phyloP scores from a whole-genome alignment of 2,329 filamentous ascomycete species.

The Aspergillus alliaceus region DNA sequence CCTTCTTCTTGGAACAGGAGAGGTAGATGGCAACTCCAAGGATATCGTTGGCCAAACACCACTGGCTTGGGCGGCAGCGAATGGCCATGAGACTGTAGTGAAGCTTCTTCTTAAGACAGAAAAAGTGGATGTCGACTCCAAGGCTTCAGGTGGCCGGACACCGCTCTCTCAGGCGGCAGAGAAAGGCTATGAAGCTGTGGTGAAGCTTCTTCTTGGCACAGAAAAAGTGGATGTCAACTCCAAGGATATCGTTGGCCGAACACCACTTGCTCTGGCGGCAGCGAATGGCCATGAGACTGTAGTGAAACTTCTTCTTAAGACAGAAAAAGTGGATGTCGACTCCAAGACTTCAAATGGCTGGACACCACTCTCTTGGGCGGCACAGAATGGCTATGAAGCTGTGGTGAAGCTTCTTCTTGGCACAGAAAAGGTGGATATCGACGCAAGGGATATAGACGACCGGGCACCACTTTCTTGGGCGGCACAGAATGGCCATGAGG shows the following conservation, averaged over 20 bases:
- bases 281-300: no score
- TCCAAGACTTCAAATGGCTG: no score
- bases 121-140: background rate
- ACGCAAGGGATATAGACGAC: background rate
- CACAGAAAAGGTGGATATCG: background rate
- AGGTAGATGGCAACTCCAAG: background rate
- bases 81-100: no score
- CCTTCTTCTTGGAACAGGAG: background rate
- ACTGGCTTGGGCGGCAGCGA: background rate
- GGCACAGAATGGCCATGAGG: background rate
- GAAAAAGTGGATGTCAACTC: background rate
- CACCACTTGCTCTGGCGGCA: background rate
- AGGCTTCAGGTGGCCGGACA: background rate
- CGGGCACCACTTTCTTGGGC: background rate
- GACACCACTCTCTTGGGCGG: no score
- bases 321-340: no score
- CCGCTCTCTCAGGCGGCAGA: background rate
- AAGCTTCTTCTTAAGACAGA: conserved; percentile 8
- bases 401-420: no score
- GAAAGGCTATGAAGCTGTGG: background rate
- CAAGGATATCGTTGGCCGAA: background rate
- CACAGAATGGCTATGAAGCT: background rate
- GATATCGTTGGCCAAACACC: background rate
- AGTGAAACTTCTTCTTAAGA: no score
- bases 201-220: background rate